Base-by-base conservation (phyloP, 805 yeast species). In the Candida nanaspora region DNA sequence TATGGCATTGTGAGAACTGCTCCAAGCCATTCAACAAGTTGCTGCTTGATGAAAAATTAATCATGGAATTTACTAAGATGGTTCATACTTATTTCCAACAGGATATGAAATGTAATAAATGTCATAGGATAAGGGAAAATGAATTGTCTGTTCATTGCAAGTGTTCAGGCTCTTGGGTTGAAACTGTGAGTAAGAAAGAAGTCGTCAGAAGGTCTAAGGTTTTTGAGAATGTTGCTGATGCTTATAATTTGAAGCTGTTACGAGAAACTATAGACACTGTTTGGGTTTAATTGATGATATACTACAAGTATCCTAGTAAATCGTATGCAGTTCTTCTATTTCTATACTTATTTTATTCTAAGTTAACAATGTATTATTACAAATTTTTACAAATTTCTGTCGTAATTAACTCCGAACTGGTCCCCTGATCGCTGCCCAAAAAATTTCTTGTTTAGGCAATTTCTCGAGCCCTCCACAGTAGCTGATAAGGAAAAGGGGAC, bases 161-260 rank as follows among this genome's bases (percentile, higher is more conserved):
- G 18, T 93, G 98, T 57, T 91, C 98, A 0, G 99, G 99, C 8
- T 57, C 62, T 14, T 88, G 95, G 96, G 66, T 60, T 4, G 80
- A 76, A 37, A 77, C 85, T 0, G 57, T 79, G 18, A 55, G 67
- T 5, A 63, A 65, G 37, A 61, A 55, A 5, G 72, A 68, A 0
- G 53, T 87, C 7, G 59, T 66, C 15, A 62, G 63, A 38, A 67
- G 68, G 39, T 51, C 80, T 3, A 57, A 55, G 6, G 69, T 78
- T 0, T 86, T 72, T 56, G 63, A 63, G 19, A 78, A 75, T 43
- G 79, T 87, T 13, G 76, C 91, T 1, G 62, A 63, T 13, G 71
- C 60, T 40, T 85, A 75, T 55, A 81, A 77, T 30, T 65, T 89
- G 49, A 74, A 72, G 40, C 60, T 87, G 41, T 57, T 87, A 35